Conservation (phyloP, 202 grass and related monocot genomes). For the Panicum hallii region DNA sequence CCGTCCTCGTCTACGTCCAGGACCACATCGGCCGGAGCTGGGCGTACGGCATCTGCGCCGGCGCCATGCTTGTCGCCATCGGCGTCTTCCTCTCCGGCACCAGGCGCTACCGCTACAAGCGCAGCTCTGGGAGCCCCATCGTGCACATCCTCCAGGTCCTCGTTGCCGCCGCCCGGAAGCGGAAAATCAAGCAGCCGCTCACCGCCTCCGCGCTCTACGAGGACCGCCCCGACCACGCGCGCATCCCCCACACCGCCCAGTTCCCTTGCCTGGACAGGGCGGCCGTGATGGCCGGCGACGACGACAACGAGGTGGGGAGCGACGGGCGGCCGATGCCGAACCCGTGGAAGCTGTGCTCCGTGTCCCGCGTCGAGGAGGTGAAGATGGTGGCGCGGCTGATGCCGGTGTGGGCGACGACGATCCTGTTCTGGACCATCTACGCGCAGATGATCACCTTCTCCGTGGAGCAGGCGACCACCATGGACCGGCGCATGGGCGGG, state of each 20-base stretch:
- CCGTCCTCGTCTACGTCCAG: constrained; percentile 88
- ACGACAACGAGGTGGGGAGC: constrained; percentile 42
- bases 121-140: constrained; percentile 68
- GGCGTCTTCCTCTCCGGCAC: constrained; percentile 70
- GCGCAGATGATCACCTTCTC: constrained; percentile 98
- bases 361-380: constrained; percentile 88
- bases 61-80: constrained; percentile 66
- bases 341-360: constrained; percentile 82
- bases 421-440: constrained; percentile 97
- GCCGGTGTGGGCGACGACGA: constrained; percentile 92
- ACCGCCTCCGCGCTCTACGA: constrained; percentile 56
- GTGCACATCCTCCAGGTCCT: constrained; percentile 88
- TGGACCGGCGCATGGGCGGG: constrained; percentile 70
- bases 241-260: constrained; percentile 65
- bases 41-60: constrained; percentile 82
- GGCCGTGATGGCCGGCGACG: constrained; percentile 73
- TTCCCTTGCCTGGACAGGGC: constrained; percentile 75
- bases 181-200: constrained; percentile 37
- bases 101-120: constrained; percentile 81
- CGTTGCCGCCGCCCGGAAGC: constrained; percentile 67
- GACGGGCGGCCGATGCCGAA: constrained; percentile 54
- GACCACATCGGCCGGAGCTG: constrained; percentile 85
- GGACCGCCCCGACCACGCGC: constrained; percentile 49
- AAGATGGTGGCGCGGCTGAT: constrained; percentile 91
- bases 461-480: constrained; percentile 91